phyloP scores from a whole-genome alignment of 164 flowering plant genomes.

The Nymphaea colorata region DNA sequence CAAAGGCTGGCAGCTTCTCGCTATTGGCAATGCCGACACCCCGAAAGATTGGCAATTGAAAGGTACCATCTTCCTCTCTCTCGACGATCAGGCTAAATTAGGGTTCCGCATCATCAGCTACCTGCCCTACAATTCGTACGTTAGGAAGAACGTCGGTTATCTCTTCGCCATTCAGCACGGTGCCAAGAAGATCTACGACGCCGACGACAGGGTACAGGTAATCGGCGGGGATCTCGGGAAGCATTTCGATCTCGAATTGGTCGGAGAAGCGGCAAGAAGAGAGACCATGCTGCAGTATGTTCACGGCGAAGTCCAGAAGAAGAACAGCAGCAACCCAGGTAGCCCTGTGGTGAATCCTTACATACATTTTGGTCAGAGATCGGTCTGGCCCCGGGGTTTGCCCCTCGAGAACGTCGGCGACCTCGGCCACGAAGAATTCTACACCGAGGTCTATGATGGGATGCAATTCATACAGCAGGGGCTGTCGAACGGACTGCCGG shows the following conservation, averaged over 20 bases:
- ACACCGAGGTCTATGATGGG: constrained; percentile 88
- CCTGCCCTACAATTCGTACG: constrained; percentile 78
- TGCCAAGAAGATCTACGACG: constrained; percentile 83
- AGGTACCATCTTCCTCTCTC: constrained; percentile 76
- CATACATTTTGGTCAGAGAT: constrained; percentile 90
- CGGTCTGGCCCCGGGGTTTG: constrained; percentile 97
- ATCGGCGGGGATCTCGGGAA: constrained; percentile 72
- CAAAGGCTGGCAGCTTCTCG: constrained; percentile 92
- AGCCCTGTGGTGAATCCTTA: constrained; percentile 77
- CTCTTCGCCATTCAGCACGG: constrained; percentile 96
- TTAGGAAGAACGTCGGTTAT: constrained; percentile 82
- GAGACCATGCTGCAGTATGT: constrained; percentile 73
- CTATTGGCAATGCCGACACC: constrained; percentile 66
- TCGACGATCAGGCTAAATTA: constrained; percentile 65
- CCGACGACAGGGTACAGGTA: constrained; percentile 81
- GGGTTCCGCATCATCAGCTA: constrained; percentile 67
- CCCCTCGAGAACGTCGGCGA: constrained; percentile 94
- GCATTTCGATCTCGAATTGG: constrained; percentile 85
- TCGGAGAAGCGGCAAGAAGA: constrained; percentile 72
- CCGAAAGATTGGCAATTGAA: constrained; percentile 79
- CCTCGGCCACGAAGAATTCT: constrained; percentile 69
- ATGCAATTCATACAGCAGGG: constrained; percentile 95
- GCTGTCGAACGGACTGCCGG: constrained; percentile 88
- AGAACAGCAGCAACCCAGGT: background rate
- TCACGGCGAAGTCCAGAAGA: constrained; percentile 65